A percentile compares a stretch with the other conserved stretches of the same genome.
Evolutionary conservation across 176 grass and related monocot species (phyloP).

Genomic region (Hsuehochloa calcarea): DNA sequence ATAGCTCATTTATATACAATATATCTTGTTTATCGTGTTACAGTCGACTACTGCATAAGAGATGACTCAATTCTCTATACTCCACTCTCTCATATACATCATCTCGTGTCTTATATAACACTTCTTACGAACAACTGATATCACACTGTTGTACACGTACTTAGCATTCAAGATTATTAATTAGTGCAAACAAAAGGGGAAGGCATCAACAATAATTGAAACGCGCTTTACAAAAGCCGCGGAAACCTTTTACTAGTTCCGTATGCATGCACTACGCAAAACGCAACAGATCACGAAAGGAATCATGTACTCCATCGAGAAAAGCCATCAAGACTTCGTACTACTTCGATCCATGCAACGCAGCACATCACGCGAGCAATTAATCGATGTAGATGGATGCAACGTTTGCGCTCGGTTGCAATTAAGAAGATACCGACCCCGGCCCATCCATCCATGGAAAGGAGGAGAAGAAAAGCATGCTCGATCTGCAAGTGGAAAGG

Average conservation of each 20-base stretch:
- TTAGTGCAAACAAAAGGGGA: background rate
- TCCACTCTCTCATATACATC: no score
- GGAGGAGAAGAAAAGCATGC: background rate
- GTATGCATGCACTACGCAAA: background rate
- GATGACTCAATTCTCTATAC: no score
- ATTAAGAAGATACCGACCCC: background rate
- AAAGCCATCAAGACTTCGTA: background rate
- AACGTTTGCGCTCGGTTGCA: background rate
- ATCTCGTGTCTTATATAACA: no score
- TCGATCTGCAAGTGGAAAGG: background rate
- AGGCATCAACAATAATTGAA: background rate
- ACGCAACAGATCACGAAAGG: background rate
- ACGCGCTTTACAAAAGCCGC: constrained; percentile 4
- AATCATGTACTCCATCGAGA: background rate
- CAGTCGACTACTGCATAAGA: no score
- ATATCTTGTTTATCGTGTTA: no score
- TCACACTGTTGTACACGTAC: no score
- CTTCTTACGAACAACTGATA: no score
- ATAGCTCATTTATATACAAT: no score
- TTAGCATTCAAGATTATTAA: background rate
- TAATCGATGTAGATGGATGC: background rate
- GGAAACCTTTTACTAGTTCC: background rate
- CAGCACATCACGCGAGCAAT: background rate
- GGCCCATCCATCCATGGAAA: background rate
- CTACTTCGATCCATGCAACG: background rate